These are phyloP conservation scores for Saccharomyces pastorianus DNA, from an alignment of 1,139 yeast species.

Conservation along the genomic window DNA sequence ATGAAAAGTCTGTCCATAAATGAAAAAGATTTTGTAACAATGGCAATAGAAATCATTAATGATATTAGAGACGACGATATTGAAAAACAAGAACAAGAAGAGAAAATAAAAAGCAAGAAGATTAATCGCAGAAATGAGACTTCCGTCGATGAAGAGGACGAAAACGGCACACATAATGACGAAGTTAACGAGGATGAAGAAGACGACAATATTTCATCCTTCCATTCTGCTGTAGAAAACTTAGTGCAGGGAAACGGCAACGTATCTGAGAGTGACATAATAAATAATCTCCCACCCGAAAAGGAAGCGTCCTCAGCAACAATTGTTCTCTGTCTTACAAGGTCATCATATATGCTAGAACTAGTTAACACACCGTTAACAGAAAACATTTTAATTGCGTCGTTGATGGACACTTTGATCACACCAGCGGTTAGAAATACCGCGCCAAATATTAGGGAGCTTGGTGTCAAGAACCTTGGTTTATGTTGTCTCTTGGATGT, in stretches of 20 bases:
- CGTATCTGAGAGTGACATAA: conserved; percentile 12
- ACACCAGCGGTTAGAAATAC: conserved; percentile 68
- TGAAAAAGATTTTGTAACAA: conserved; percentile 76
- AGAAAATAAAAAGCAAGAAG: conserved; percentile 7
- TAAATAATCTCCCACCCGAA: conserved; percentile 21
- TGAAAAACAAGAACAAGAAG: conserved; percentile 30
- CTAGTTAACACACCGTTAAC: conserved; percentile 57
- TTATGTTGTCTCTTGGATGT: conserved; percentile 67
- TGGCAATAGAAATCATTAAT: conserved; percentile 78
- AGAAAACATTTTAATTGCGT: conserved; percentile 59
- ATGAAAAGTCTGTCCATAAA: conserved; percentile 63
- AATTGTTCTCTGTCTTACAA: conserved; percentile 55
- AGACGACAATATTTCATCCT: conserved; percentile 34
- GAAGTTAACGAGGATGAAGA: conserved; percentile 31
- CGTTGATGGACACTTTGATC: conserved; percentile 69
- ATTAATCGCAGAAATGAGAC: conserved; percentile 11
- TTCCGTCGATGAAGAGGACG: conserved; percentile 18
- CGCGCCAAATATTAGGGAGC: conserved; percentile 51
- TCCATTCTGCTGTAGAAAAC: conserved; percentile 47
- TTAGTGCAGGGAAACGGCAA: conserved; percentile 19
- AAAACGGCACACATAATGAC: conserved; percentile 21
- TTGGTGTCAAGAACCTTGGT: conserved; percentile 73
- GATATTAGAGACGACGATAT: conserved; percentile 71
- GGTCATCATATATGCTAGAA: conserved; percentile 67
- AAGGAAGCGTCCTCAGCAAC: conserved; percentile 35